Percentiles rank a stretch among this genome's conserved stretches.
Evolutionary conservation across 106 monocot genomes (phyloP).

Genomic region (Ottelia alismoides): DNA sequence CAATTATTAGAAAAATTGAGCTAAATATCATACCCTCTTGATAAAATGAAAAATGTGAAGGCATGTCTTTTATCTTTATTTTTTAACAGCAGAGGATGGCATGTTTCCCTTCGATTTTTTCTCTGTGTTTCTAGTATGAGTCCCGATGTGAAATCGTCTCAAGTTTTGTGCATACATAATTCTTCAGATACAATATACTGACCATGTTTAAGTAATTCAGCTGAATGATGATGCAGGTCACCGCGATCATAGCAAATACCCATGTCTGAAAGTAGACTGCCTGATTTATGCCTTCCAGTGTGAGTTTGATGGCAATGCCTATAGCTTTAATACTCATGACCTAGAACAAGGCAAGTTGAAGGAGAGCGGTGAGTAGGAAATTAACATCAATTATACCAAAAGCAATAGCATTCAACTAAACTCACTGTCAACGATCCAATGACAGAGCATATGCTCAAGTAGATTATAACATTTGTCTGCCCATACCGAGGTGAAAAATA

Average conservation of each 20-base stretch:
- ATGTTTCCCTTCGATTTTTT: too few relatives aligned
- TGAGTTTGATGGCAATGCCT: conserved; percentile 80
- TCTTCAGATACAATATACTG: too few relatives aligned
- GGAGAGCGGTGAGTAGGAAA: background rate
- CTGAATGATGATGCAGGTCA: conserved; percentile 56
- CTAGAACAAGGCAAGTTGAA: conserved; percentile 11
- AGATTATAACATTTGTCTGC: conserved; percentile 62
- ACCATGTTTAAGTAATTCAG: conserved; percentile 84
- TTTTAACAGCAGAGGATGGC: too few relatives aligned
- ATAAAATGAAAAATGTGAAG: too few relatives aligned
- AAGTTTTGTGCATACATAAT: too few relatives aligned
- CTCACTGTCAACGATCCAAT: conserved; percentile 81
- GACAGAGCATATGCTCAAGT: conserved; percentile 63
- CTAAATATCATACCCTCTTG: too few relatives aligned
- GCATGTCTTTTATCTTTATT: too few relatives aligned
- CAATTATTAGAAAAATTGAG: too few relatives aligned
- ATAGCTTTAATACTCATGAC: conserved; percentile 84
- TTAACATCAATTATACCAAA: background rate
- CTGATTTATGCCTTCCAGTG: conserved; percentile 63
- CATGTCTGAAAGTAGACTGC: conserved; percentile 70
- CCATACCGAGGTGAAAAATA: conserved; percentile 63
- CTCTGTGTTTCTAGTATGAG: too few relatives aligned
- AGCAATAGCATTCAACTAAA: background rate
- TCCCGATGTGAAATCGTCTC: too few relatives aligned
- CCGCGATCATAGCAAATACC: conserved; percentile 55